phyloP scores from a whole-genome alignment of 805 yeast species.

The Kuraishia cidri region DNA sequence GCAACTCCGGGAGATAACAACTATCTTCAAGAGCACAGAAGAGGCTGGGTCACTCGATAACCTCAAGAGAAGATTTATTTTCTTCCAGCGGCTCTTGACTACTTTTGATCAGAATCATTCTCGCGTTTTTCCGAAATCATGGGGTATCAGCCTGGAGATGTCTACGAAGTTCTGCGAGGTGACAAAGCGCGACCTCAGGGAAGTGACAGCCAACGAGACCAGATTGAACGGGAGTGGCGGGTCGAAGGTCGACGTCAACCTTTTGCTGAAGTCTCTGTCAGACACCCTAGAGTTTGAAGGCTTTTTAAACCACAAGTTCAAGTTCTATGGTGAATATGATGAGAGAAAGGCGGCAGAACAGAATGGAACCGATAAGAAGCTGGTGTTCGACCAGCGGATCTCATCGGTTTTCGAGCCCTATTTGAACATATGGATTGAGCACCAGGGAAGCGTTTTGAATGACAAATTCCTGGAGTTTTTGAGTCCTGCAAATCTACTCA shows the following conservation, averaged over 20 bases:
- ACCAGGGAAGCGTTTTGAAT: conserved; percentile 63
- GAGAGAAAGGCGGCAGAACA: conserved; percentile 8
- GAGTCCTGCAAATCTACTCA: conserved; percentile 42
- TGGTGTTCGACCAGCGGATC: conserved; percentile 34
- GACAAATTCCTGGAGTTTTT: conserved; percentile 58
- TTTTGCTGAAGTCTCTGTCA: conserved; percentile 60
- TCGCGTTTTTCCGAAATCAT: conserved; percentile 53
- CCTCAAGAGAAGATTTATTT: conserved; percentile 70
- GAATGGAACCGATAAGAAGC: conserved; percentile 15
- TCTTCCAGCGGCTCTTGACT: conserved; percentile 63
- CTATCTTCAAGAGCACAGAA: conserved; percentile 70
- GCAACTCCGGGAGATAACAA: conserved; percentile 63
- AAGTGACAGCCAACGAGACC: conserved; percentile 34
- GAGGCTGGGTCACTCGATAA: conserved; percentile 96
- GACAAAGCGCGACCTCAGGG: conserved; percentile 60
- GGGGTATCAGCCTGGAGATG: conserved; percentile 63
- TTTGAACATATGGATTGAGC: conserved; percentile 74
- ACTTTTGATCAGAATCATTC: conserved; percentile 43
- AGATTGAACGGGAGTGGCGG: conserved; percentile 19
- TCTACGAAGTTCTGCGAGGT: conserved; percentile 54
- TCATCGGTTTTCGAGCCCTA: conserved; percentile 80
- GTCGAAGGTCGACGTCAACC: conserved; percentile 42
- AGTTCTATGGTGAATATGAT: conserved; percentile 29
- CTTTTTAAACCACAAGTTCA: conserved; percentile 55
- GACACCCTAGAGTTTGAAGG: conserved; percentile 81